Evolutionary conservation across 163 green algal species (phyloP).

Genomic region (Chlamydomonas reinhardtii): DNA sequence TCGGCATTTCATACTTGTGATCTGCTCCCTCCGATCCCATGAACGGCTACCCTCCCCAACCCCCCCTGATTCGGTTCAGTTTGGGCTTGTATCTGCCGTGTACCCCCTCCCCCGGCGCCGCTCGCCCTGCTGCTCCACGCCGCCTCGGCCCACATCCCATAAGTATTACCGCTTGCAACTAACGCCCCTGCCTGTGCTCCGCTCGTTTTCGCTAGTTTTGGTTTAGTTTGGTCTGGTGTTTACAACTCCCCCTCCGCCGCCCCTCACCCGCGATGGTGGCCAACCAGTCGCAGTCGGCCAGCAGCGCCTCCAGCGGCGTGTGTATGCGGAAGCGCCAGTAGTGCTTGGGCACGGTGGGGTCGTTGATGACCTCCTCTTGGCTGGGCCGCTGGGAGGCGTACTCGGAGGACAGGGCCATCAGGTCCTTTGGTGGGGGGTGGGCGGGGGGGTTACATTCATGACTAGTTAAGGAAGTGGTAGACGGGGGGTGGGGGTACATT

Average conservation of each 20-base stretch:
- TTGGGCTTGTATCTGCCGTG: too few species aligned
- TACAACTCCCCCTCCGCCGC: background rate
- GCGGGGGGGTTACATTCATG: background rate
- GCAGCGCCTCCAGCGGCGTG: slow-evolving; percentile 76
- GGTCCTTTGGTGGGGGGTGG: slow-evolving; percentile 54
- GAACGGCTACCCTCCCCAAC: too few species aligned
- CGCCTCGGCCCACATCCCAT: too few species aligned
- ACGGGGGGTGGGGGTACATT: background rate
- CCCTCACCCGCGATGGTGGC: slow-evolving; percentile 12
- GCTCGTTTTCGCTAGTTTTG: too few species aligned
- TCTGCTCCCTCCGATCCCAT: too few species aligned
- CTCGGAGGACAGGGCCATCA: slow-evolving; percentile 62
- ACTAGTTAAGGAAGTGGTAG: background rate
- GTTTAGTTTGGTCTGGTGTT: too few species aligned
- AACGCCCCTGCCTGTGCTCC: too few species aligned
- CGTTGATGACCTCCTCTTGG: slow-evolving; percentile 95
- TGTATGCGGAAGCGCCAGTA: slow-evolving; percentile 94
- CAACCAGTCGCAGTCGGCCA: slow-evolving; percentile 63
- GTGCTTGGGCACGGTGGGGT: slow-evolving; percentile 93
- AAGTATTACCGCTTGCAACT: too few species aligned
- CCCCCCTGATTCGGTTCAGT: too few species aligned
- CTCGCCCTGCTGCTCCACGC: too few species aligned
- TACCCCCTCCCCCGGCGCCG: too few species aligned
- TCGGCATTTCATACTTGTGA: too few species aligned
- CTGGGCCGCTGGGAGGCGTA: slow-evolving; percentile 66